Percentiles rank a stretch among this genome's conserved stretches.
Evolutionary conservation across 176 grass and related monocot genomes (phyloP).

Genomic region (Cenchrus purpureus): DNA sequence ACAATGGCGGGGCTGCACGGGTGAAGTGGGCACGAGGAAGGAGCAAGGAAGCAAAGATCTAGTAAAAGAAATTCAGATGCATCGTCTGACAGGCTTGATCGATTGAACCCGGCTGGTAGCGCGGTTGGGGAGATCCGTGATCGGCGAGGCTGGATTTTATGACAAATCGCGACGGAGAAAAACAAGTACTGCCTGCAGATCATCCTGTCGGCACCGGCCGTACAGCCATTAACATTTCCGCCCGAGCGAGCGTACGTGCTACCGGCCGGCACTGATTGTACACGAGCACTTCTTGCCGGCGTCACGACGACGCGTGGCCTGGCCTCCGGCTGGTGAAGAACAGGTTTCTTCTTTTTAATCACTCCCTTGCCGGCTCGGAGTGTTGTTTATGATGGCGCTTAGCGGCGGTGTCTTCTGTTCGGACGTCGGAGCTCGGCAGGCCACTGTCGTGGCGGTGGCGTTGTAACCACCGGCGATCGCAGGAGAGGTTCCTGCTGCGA

Average conservation of each 20-base stretch:
- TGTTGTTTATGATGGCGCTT: conserved; percentile 18
- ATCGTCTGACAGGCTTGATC: conserved; percentile 14
- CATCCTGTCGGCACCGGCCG: conserved; percentile 47
- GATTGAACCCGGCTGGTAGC: conserved; percentile 29
- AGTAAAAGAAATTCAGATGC: conserved; percentile 26
- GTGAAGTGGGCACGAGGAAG: conserved; percentile 48
- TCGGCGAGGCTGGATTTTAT: conserved; percentile 45
- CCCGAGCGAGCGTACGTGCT: conserved; percentile 42
- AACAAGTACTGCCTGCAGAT: conserved; percentile 24
- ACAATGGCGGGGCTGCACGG: conserved; percentile 35
- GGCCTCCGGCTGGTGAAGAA: conserved; percentile 1
- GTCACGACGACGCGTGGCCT: conserved; percentile 35
- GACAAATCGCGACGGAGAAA: conserved; percentile 20
- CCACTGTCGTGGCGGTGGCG: background rate
- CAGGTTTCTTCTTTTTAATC: background rate
- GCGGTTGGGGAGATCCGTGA: conserved; percentile 51
- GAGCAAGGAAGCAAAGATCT: conserved; percentile 34
- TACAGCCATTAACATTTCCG: conserved; percentile 20
- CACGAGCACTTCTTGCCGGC: conserved; percentile 14
- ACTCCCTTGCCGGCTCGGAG: background rate
- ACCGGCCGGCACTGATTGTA: conserved; percentile 29
- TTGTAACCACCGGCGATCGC: conserved; percentile 31
- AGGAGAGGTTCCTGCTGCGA: background rate
- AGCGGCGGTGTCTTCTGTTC: conserved; percentile 25
- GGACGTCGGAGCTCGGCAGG: conserved; percentile 29